Conservation (phyloP, 2,329 filamentous ascomycete species). For the Hypomyces perniciosus region DNA sequence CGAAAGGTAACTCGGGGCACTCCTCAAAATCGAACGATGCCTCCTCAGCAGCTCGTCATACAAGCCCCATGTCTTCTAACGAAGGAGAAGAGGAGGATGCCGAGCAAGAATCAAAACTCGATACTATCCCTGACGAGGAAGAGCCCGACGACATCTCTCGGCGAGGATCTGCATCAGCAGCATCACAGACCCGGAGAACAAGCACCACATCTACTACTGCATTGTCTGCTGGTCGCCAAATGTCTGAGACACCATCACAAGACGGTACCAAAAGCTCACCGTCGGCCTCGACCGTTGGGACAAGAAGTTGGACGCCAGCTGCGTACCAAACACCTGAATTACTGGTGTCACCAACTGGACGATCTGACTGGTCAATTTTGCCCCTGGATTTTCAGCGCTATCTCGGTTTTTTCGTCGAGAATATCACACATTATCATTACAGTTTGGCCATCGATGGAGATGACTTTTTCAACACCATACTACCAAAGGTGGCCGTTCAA, state of each 20-base stretch:
- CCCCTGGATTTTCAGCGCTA: constrained; percentile 70
- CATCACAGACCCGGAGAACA: constrained; percentile 18
- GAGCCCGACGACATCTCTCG: constrained; percentile 35
- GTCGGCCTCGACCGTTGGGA: constrained; percentile 39
- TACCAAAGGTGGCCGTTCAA: constrained; percentile 66
- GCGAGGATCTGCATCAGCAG: constrained; percentile 16
- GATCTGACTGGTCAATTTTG: constrained; percentile 50
- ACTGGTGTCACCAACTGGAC: constrained; percentile 18
- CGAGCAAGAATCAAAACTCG: constrained; percentile 40
- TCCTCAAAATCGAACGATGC: constrained; percentile 33
- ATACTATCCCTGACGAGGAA: constrained; percentile 51
- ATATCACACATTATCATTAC: constrained; percentile 79
- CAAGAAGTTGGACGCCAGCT: constrained; percentile 10
- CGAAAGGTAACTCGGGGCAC: constrained; percentile 29
- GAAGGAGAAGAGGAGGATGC: constrained; percentile 44
- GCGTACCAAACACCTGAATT: constrained; percentile 6
- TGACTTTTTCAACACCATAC: constrained; percentile 65
- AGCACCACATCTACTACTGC: constrained; percentile 35
- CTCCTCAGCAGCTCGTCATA: constrained; percentile 30
- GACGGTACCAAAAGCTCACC: constrained; percentile 49
- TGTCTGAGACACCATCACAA: constrained; percentile 49
- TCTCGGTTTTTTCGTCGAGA: constrained; percentile 69
- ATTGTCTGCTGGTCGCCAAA: constrained; percentile 34
- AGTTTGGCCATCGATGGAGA: constrained; percentile 64
- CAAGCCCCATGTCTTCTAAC: constrained; percentile 49